phyloP scores from a whole-genome alignment of 345 rosid genomes.

The Boechera stricta region DNA sequence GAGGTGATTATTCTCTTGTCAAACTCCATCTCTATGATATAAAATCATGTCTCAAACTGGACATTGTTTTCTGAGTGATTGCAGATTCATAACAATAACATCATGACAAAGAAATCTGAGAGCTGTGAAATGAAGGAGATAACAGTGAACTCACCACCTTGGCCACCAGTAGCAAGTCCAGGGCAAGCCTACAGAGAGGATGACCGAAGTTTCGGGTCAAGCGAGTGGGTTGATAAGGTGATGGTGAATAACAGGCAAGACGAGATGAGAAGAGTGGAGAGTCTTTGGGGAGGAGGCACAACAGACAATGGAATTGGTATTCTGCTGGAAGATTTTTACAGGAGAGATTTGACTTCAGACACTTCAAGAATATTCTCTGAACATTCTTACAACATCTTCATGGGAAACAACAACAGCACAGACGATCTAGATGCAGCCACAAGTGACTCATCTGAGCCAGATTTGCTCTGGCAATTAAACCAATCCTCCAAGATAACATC shows the following conservation, averaged over 20 bases:
- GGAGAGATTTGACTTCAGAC: slow-evolving; percentile 69
- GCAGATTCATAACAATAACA: slow-evolving; percentile 60
- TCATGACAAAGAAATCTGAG: slow-evolving; percentile 59
- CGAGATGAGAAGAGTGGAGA: slow-evolving; percentile 45
- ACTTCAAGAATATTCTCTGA: slow-evolving; percentile 68
- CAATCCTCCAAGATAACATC: slow-evolving; percentile 62
- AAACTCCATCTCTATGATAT: slow-evolving; percentile 9
- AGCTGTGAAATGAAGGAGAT: slow-evolving; percentile 88
- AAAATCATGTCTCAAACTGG: slow-evolving; percentile 15
- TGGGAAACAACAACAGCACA: slow-evolving; percentile 59
- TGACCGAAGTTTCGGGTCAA: slow-evolving; percentile 65
- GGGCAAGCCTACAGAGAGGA: slow-evolving; percentile 68
- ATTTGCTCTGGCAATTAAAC: slow-evolving; percentile 89
- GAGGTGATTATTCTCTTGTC: slow-evolving; percentile 58
- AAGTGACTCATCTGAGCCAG: slow-evolving; percentile 90
- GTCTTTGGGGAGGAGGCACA: slow-evolving; percentile 60
- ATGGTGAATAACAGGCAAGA: slow-evolving; percentile 96
- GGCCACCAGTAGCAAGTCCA: slow-evolving; percentile 85
- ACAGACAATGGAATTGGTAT: slow-evolving; percentile 49
- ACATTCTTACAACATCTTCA: slow-evolving; percentile 68
- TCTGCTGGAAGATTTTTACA: slow-evolving; percentile 62
- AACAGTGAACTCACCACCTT: slow-evolving; percentile 86
- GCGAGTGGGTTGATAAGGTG: slow-evolving; percentile 96
- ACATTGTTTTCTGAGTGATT: slow-evolving; percentile 28
- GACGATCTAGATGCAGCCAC: slow-evolving; percentile 90